Evolutionary conservation across 257 asterid species (phyloP).

Genomic region (Scutellaria minor): DNA sequence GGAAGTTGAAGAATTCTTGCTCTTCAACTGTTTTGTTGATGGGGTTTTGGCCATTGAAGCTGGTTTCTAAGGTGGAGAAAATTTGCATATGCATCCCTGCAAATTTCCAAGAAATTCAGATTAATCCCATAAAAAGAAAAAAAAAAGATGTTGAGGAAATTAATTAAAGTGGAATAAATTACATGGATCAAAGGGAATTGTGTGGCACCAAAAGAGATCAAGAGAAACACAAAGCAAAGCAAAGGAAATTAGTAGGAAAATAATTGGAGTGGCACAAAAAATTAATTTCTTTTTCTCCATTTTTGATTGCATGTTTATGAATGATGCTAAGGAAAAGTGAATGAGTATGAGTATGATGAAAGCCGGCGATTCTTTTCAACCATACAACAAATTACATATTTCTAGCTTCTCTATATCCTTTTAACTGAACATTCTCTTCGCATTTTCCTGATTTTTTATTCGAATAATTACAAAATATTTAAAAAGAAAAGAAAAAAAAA

Average conservation of each 20-base stretch:
- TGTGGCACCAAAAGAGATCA: slow-evolving; percentile 47
- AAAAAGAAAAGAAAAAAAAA: no score
- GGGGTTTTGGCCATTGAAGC: slow-evolving; percentile 13
- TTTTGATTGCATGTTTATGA: slow-evolving; percentile 32
- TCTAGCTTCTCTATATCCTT: no score
- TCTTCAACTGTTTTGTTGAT: slow-evolving; percentile 26
- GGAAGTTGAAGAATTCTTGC: slow-evolving; percentile 34
- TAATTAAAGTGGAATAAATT: neutral
- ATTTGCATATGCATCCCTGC: slow-evolving; percentile 47
- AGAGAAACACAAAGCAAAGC: slow-evolving; percentile 43
- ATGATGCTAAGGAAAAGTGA: neutral
- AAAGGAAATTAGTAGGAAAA: slow-evolving; percentile 36
- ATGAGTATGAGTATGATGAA: slow-evolving; percentile 4
- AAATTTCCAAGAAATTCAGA: neutral
- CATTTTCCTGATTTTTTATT: no score
- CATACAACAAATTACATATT: no score
- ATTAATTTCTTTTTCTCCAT: slow-evolving; percentile 47
- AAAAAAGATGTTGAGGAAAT: no score
- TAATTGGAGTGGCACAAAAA: slow-evolving; percentile 42
- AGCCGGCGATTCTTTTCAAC: slow-evolving; percentile 9
- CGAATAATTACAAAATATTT: no score
- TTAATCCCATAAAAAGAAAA: no score
- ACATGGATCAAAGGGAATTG: slow-evolving; percentile 44
- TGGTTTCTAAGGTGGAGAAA: slow-evolving; percentile 33
- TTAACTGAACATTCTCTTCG: no score